A percentile compares a stretch with the other conserved stretches of the same genome.
phyloP scores from a whole-genome alignment of 805 yeast species.

The Candida easanensis region DNA sequence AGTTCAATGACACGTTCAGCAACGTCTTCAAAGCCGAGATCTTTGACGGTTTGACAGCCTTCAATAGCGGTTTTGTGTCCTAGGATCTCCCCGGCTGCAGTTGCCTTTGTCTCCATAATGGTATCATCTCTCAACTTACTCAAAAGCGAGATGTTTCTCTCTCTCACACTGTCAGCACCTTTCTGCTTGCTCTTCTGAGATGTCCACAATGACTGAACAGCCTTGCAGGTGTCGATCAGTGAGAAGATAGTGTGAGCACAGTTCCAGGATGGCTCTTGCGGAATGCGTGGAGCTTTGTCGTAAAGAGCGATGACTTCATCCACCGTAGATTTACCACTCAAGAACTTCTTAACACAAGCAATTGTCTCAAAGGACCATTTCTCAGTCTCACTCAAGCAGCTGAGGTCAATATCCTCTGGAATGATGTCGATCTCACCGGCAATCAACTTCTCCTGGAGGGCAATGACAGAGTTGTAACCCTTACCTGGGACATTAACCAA shows the following conservation, averaged over 20 bases:
- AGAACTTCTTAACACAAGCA: constrained; percentile 5
- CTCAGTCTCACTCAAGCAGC: constrained; percentile 17
- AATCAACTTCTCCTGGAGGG: constrained; percentile 15
- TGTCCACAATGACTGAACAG: constrained; percentile 16
- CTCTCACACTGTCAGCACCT: constrained; percentile 16
- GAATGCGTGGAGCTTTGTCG: constrained; percentile 12
- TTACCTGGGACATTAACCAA: constrained; percentile 13
- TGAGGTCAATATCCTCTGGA: constrained; percentile 9
- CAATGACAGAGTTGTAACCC: constrained; percentile 16
- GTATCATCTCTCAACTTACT: constrained; percentile 19
- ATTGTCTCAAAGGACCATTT: constrained; percentile 23
- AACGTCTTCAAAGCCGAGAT: constrained; percentile 9
- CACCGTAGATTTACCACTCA: constrained; percentile 1
- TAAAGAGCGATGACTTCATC: constrained; percentile 5
- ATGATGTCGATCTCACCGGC: constrained; percentile 8
- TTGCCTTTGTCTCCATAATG: constrained; percentile 11
- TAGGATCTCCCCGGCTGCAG: background rate
- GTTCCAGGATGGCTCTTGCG: constrained; percentile 20
- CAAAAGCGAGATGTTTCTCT: constrained; percentile 15
- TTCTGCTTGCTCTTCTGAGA: constrained; percentile 3
- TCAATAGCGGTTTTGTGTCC: constrained; percentile 2
- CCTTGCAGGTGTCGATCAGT: constrained; percentile 20
- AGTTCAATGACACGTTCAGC: constrained; percentile 19
- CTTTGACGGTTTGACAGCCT: constrained; percentile 7
- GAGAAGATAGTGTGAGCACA: constrained; percentile 17